Evolutionary conservation across 768 basidiomycete genomes (phyloP), one percentile per base, ranked within the genome.

Genomic region (Kwoniella dejecticola): DNA sequence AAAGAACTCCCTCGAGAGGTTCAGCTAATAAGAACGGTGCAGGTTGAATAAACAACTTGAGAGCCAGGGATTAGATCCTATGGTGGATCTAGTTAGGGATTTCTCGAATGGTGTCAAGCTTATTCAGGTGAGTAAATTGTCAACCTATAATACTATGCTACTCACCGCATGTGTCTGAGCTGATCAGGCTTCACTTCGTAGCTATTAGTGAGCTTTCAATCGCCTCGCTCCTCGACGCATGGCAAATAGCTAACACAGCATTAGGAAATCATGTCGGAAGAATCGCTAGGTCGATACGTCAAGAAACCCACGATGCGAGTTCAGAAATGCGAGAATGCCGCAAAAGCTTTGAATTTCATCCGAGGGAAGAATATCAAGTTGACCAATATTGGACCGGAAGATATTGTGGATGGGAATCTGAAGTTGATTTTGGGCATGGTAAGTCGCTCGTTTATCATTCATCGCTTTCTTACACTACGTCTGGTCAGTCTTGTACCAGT

Each of bases 31-130:
- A 13, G 19, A 19, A 42, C 19, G 7, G 38, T 21, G 2, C 26
- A 97, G 95, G 96, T 83, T 98, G 61, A 99, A 98, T 73, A 91
- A 93, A 8, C 94, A 95, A 77, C 84, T 99, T 29, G 93, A 97
- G 75, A 82, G 85, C 3, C 84, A 89, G 66, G 88, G 88, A 61
- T 85, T 93, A 72, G 88, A 89, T 5, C 85, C 91, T 12, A 94
- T 99, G 90, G 83, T 83, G 10, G 91, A 93, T 50, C 84, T 99
- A 5, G 88, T 91, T 26, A 83, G 84, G 56, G 96, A 98, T 82
- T 85, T 98, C 53, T 91, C 89, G 4, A 94, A 97, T 81, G 96
- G 96, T 31, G 93, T 96, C 19, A 87, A 90, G 63, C 84, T 99
- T 41, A 96, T 98, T 64, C 94, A 97, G 76, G 84, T 99, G 31